Base-by-base conservation (phyloP, 352 stramenopile genomes). In the Globisporangium alternatum region DNA sequence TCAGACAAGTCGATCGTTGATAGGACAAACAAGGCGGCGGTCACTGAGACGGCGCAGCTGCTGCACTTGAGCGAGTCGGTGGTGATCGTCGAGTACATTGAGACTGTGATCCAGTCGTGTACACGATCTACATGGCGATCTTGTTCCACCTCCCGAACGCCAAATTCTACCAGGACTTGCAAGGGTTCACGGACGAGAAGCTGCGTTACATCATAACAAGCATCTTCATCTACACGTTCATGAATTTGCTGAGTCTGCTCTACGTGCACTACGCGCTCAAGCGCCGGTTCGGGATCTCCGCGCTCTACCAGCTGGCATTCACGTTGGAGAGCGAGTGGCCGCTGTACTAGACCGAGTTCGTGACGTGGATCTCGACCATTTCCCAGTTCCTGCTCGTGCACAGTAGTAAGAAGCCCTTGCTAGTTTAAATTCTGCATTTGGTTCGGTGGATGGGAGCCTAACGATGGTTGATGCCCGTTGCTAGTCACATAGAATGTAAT, bases 251-350 rank as follows among this genome's bases (percentile, higher is more conserved):
- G 0, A 72, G 60, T 3, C 22, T 78, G 5, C 1, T 66, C 1
- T 57, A 64, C 30, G 53, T 78, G 21, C 41, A 62, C 3, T 52
- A 17, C 3, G 59, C 51, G 1, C 28, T 78, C 13, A 48, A 37
- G 13, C 75, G 22, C 17, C 17, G 10, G 4, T 66, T 66, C 17
- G 60, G 60, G 12, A 12, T 70, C 48, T 72, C 67, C 3, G 54
- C 65, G 1, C 41, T 74, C 21, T 65, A 76, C 44, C 69, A 76
- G 55, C 56, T 78, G 0, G 62, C 62, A 0, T 78, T 74, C 7
- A 12, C 33, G 13, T 10, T 59, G 10, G 53, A 35, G 33, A 59
- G 15, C 21, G 21, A 60, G 25, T 48, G 54, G 21, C 19, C 2
- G n/a, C 21, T 35, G 1, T 49, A 21, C 54, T 33, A 60, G n/a